A percentile compares a stretch with the other conserved stretches of the same genome.
These are phyloP conservation scores for Neltuma alba DNA, from an alignment of 306 rosid species.

Conservation along the genomic window DNA sequence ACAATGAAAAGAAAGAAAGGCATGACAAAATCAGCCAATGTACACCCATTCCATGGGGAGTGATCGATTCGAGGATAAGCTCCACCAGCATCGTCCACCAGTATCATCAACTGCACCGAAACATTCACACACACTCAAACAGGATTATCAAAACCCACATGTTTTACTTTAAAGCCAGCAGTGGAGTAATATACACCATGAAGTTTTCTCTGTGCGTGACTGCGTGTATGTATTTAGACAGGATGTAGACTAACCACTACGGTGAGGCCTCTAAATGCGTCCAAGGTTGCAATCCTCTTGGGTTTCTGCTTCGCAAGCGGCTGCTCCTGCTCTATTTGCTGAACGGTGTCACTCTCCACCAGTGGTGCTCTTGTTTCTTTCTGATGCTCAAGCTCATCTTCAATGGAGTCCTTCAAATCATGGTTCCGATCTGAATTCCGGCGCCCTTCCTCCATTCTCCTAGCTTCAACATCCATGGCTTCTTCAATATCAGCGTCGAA, in stretches of 20 bases:
- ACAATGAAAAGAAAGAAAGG: slow-evolving; percentile 96
- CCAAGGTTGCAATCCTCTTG: slow-evolving; percentile 85
- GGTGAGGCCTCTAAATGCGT: slow-evolving; percentile 93
- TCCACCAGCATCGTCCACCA: slow-evolving; percentile 91
- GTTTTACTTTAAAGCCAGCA: slow-evolving; percentile 10
- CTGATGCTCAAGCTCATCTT: slow-evolving; percentile 16
- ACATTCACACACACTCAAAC: not conserved
- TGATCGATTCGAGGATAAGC: slow-evolving; percentile 80
- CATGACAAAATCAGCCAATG: slow-evolving; percentile 89
- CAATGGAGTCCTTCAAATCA: slow-evolving; percentile 1
- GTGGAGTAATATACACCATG: not conserved
- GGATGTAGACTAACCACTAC: slow-evolving; percentile 59
- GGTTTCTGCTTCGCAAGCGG: slow-evolving; percentile 46
- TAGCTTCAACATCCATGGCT: slow-evolving; percentile 41
- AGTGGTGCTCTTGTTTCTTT: slow-evolving; percentile 20
- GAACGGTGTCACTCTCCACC: not conserved
- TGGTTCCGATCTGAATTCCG: slow-evolving; percentile 1
- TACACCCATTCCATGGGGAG: slow-evolving; percentile 96
- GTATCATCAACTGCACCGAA: slow-evolving; percentile 62
- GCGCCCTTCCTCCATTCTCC: slow-evolving; percentile 69
- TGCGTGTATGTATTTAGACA: not conserved
- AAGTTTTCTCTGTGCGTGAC: not conserved
- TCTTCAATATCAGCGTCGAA: slow-evolving; percentile 39
- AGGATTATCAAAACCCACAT: not conserved
- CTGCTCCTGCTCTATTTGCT: slow-evolving; percentile 16